These are phyloP conservation scores for Zygosaccharomyces bailii DNA, from an alignment of 805 yeast species.

Conservation along the genomic window DNA sequence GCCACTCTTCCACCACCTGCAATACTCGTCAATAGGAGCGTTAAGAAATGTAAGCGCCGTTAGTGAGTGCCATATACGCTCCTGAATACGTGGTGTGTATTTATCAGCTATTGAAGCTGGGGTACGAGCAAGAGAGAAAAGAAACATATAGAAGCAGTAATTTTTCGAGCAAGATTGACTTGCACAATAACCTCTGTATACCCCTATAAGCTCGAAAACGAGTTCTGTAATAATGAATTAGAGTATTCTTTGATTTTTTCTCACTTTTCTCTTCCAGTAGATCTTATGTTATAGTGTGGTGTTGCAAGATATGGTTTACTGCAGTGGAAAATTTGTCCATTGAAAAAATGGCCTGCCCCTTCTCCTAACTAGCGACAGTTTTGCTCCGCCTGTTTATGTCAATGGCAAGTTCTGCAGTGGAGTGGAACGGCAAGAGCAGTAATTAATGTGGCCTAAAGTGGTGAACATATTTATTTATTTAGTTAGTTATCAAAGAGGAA, in stretches of 20 bases:
- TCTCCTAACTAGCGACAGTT: not conserved
- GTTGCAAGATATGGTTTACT: not conserved
- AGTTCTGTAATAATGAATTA: too few relatives aligned
- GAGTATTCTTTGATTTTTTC: too few relatives aligned
- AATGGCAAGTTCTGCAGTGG: not conserved
- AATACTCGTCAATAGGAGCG: not conserved
- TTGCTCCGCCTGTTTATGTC: not conserved
- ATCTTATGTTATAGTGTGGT: not conserved
- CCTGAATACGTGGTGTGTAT: not conserved
- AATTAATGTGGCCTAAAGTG: not conserved
- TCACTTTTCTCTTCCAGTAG: too few relatives aligned
- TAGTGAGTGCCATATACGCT: not conserved
- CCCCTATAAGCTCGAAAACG: too few relatives aligned
- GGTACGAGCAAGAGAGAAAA: not conserved
- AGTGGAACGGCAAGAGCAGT: not conserved
- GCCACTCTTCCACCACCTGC: not conserved
- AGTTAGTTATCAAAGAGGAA: not conserved
- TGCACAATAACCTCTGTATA: too few relatives aligned
- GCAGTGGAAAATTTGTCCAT: not conserved
- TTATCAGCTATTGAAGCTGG: not conserved
- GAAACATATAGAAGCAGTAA: too few relatives aligned
- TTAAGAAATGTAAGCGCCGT: not conserved
- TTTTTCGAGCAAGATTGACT: too few relatives aligned
- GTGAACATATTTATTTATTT: not conserved
- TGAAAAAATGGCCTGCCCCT: not conserved